These are phyloP conservation scores for Sicyos edulis DNA, from an alignment of 306 rosid species.

Conservation along the genomic window DNA sequence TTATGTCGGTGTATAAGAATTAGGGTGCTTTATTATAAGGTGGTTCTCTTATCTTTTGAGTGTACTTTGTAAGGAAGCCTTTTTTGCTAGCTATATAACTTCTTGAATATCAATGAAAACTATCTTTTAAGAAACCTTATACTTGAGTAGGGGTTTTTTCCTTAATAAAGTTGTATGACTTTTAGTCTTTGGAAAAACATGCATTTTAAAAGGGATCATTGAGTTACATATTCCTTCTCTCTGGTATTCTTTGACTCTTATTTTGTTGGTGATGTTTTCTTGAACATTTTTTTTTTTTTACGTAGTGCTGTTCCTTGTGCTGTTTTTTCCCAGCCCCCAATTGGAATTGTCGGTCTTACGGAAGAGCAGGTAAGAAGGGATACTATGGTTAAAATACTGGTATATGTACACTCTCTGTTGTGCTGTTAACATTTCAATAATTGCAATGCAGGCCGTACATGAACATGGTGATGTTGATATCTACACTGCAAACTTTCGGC, in stretches of 20 bases:
- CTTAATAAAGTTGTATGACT: neutral
- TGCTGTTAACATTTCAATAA: slow-evolving; percentile 13
- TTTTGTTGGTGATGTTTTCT: neutral
- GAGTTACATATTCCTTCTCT: neutral
- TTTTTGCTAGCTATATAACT: neutral
- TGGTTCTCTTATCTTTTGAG: neutral
- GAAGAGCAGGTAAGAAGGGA: slow-evolving; percentile 73
- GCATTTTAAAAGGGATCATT: neutral
- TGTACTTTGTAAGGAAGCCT: neutral
- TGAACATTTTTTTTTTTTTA: slow-evolving; percentile 24
- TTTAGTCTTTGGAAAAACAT: neutral
- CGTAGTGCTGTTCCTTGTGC: slow-evolving; percentile 83
- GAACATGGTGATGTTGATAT: slow-evolving; percentile 77
- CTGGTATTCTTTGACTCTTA: neutral
- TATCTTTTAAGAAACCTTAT: neutral
- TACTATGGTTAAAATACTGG: slow-evolving; percentile 18
- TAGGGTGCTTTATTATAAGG: neutral
- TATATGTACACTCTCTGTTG: too few species aligned
- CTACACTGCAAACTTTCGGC: slow-evolving; percentile 78
- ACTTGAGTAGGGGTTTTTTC: neutral
- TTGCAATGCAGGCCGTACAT: slow-evolving; percentile 54
- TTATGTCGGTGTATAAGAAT: neutral
- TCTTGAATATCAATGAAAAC: neutral
- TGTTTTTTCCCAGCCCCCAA: slow-evolving; percentile 97
- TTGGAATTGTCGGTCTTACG: slow-evolving; percentile 82